Base-by-base conservation (phyloP, 192 early-diverging fungal genomes). In the Helicostylum pulchrum region DNA sequence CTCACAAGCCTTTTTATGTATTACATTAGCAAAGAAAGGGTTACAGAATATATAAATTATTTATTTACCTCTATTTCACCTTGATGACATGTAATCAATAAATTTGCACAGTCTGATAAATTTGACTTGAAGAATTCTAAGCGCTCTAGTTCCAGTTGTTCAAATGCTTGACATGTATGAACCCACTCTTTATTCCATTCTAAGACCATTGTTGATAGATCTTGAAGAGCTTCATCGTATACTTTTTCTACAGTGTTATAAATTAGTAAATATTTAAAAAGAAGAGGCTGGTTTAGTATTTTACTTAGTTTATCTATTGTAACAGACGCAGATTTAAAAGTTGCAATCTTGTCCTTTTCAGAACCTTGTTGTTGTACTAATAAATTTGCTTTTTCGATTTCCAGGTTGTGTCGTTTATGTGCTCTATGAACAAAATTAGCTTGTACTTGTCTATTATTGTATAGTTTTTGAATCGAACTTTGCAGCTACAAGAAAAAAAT, bases 151-250 rank as follows among this genome's bases (percentile, higher is more conserved):
- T 64, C 62, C n/a, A 64, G 43, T 9, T 53, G 31, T 26, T 64
- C 50, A 44, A 64, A 49, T 6, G n/a, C 62, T 30, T 53, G 31
- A 45, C 62, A 64, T 2, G 36, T 36, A 7, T 43, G 39, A 26
- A 17, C 8, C 62, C 62, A 64, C 30, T 53, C 62, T 42, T 7
- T 53, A 53, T 64, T 64, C 52, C 52, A 64, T 15, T 64, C 50
- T 23, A 53, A 32, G 5, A 53, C 39, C 20, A 53, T 53, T 14
- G 7, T 26, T 42, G 30, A n/a, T 44, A 64, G 51, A 34, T 53
- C 23, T 4, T 32, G 12, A 20, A 64, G 32, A 4, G 62, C 48
- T 1, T 64, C 62, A 39, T 64, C 62, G n/a, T 64, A 51, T 17
- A 43, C 39, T n/a, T 53, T 64, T n/a, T 64, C 61, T 62, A 50